Evolutionary conservation across 2,329 filamentous ascomycete species (phyloP).

Genomic region (Penicillium sp.): DNA sequence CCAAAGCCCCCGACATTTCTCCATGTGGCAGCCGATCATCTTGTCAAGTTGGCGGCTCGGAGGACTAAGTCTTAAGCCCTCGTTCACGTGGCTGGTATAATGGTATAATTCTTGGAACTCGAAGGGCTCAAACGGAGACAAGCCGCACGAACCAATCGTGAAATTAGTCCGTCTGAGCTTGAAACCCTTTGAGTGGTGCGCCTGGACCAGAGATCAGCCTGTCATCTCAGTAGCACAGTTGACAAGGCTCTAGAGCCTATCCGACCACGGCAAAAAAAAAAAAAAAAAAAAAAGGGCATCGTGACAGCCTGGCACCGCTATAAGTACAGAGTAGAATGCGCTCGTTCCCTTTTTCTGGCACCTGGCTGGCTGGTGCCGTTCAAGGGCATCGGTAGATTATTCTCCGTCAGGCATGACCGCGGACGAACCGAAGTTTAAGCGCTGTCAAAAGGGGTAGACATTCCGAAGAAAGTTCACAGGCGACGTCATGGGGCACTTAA

Average conservation of each 20-base stretch:
- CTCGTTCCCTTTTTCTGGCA: not conserved
- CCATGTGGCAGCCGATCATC: constrained; percentile 15
- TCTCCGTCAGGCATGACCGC: constrained; percentile 7
- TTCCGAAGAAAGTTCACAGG: constrained; percentile 1
- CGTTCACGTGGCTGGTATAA: constrained; percentile 17
- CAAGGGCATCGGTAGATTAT: not conserved
- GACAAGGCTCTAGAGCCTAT: not conserved
- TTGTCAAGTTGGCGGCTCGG: not conserved
- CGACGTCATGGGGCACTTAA: constrained; percentile 16
- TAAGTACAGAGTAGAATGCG: not conserved
- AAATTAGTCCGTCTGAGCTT: not conserved
- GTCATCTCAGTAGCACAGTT: not conserved
- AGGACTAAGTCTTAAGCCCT: constrained; percentile 4
- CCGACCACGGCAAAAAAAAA: not conserved
- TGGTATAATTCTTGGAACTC: constrained; percentile 3
- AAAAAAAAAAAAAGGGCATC: not conserved
- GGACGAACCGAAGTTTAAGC: constrained; percentile 18
- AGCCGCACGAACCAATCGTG: not conserved
- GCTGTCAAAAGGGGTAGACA: constrained; percentile 17
- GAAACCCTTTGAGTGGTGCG: not conserved
- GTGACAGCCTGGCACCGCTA: not conserved
- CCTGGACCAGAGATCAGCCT: not conserved
- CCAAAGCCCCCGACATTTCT: constrained; percentile 14
- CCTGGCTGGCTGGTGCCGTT: not conserved
- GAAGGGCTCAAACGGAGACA: not conserved